Conservation (phyloP, 768 basidiomycete genomes). For the Hysterangium stoloniferum region DNA sequence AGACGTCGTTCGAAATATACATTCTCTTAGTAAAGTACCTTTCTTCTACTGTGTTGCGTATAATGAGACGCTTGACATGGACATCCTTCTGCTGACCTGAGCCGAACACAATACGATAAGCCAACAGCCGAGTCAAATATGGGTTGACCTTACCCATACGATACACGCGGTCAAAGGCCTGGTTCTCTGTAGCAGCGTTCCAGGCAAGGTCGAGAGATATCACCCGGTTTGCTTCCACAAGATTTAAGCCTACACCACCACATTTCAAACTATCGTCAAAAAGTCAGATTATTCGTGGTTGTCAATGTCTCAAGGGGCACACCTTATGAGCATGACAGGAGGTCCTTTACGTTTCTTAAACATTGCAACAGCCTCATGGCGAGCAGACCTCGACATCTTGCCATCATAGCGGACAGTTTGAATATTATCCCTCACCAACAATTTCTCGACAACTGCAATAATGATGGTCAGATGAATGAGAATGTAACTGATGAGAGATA, state of each 20-base stretch:
- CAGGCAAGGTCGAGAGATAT: constrained; percentile 69
- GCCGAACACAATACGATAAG: too few species aligned
- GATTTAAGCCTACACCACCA: constrained; percentile 64
- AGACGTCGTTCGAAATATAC: constrained; percentile 15
- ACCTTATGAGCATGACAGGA: constrained; percentile 62
- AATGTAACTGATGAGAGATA: not conserved
- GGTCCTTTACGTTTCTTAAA: constrained; percentile 54
- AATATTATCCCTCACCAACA: constrained; percentile 53
- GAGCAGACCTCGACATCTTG: constrained; percentile 47
- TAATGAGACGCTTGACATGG: constrained; percentile 57
- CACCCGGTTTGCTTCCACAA: constrained; percentile 61
- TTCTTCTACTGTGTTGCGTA: constrained; percentile 68
- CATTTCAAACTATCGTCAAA: constrained; percentile 49
- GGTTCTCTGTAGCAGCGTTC: constrained; percentile 66
- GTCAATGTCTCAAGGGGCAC: constrained; percentile 12
- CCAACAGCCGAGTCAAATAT: constrained; percentile 7
- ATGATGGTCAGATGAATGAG: not conserved
- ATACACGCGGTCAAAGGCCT: constrained; percentile 55
- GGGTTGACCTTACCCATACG: constrained; percentile 35
- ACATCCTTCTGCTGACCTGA: constrained; percentile 57
- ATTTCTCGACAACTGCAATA: constrained; percentile 35
- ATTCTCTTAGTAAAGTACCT: too few species aligned
- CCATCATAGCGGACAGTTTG: constrained; percentile 58
- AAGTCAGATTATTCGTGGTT: constrained; percentile 17
- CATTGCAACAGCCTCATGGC: constrained; percentile 40